Evolutionary conservation across 2,329 filamentous ascomycete species (phyloP).

Genomic region (Pseudonectria foliicola): DNA sequence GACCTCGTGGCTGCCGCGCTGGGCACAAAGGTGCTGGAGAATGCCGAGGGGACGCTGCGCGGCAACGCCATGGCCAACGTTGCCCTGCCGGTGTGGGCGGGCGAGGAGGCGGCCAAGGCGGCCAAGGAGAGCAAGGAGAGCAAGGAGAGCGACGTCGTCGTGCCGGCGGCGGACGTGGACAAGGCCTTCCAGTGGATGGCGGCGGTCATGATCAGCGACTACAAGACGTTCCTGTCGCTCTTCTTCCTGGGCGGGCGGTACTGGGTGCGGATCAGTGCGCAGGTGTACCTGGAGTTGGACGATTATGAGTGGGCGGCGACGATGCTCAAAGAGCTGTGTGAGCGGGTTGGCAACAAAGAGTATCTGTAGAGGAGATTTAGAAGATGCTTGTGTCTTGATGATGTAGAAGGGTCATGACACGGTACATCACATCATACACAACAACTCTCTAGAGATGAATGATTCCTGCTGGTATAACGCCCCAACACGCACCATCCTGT

Average conservation of each 20-base stretch:
- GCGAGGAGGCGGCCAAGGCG: slow-evolving; percentile 13
- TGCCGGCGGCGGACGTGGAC: slow-evolving; percentile 25
- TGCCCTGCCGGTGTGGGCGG: slow-evolving; percentile 54
- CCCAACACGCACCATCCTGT: no score
- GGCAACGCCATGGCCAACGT: slow-evolving; percentile 68
- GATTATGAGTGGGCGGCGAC: slow-evolving; percentile 69
- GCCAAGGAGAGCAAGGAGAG: no score
- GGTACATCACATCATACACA: no score
- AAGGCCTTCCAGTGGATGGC: slow-evolving; percentile 52
- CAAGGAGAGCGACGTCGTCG: slow-evolving; percentile 21
- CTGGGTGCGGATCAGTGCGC: slow-evolving; percentile 70
- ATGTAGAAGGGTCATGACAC: no score
- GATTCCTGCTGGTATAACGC: no score
- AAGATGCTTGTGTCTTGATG: background rate
- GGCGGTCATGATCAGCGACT: slow-evolving; percentile 45
- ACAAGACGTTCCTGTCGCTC: slow-evolving; percentile 64
- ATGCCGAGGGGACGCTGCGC: slow-evolving; percentile 51
- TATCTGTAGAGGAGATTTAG: slow-evolving; percentile 20
- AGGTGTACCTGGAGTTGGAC: slow-evolving; percentile 72
- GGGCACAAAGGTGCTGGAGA: slow-evolving; percentile 67
- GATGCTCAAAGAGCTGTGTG: slow-evolving; percentile 45
- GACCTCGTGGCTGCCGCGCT: slow-evolving; percentile 53
- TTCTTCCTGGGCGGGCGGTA: slow-evolving; percentile 53
- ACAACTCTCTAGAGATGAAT: no score
- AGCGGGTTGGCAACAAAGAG: slow-evolving; percentile 32